Base-by-base conservation (phyloP, 345 rosid genomes). In the Lepidium sativum region DNA sequence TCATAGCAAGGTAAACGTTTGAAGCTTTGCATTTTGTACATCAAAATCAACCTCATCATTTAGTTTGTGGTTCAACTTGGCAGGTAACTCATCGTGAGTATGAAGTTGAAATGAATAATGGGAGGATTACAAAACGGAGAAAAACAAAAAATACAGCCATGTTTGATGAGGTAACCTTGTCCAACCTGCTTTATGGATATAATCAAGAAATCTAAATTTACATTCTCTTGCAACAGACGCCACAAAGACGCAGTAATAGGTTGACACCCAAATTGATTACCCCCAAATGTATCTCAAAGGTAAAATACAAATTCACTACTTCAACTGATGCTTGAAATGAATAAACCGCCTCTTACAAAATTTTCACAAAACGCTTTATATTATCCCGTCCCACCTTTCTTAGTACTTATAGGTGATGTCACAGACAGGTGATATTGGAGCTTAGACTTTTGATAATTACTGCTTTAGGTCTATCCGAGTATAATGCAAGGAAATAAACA, bases 201-300 rank as follows among this genome's bases (percentile, higher is more conserved):
- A 38, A n/a, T 23, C 47, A 38, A 56, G 62, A 56, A n/a, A 56
- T 2, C n/a, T 39, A 56, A 33, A 18, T 38, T 56, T 38, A 21
- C 18, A 37, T 25, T 56, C 6, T 20, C 21, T 37, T 56, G 29
- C 13, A 13, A 38, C 62, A 56, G 62, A 45, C 39, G 34, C 47
- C 62, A 56, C 62, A 56, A 23, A 56, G 45, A 56, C 47, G 62
- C 18, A 56, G 62, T 29, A 56, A 45, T 56, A 56, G 62, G 62
- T 15, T 15, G 43, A 38, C 62, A 38, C 47, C 47, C 29, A 56
- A 38, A 56, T 32, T 56, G 47, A 0, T 27, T 27, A 56, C 34
- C 34, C 62, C 62, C 33, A n/a, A 37, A 55, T 38, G 61, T 56
- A 5, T 56, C 20, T 27, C 43, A 33, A 56, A 38, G 47, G 61